Percentiles rank a stretch among this genome's conserved stretches.
Evolutionary conservation across 345 rosid species (phyloP).

Genomic region (Citrus sp.): DNA sequence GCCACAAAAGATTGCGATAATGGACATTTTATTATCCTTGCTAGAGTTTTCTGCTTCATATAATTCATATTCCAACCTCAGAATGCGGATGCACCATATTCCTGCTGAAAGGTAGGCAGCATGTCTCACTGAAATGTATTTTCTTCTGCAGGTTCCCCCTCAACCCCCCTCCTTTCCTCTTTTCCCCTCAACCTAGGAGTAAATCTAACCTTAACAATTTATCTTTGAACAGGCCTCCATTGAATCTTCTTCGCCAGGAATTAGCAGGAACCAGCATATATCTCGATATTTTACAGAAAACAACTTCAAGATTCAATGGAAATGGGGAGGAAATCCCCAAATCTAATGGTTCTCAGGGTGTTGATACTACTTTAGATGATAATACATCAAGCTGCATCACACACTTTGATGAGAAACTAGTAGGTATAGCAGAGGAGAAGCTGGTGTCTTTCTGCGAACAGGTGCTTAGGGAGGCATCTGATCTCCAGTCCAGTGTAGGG

Average conservation of each 20-base stretch:
- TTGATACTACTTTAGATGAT: slow-evolving; percentile 24
- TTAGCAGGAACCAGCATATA: slow-evolving; percentile 78
- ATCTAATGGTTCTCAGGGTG: slow-evolving; percentile 27
- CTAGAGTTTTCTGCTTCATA: slow-evolving; percentile 90
- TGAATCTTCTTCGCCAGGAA: slow-evolving; percentile 94
- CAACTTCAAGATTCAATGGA: slow-evolving; percentile 45
- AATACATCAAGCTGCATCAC: slow-evolving; percentile 17
- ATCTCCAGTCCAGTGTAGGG: slow-evolving; percentile 67
- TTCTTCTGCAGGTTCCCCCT: background rate
- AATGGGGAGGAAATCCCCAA: slow-evolving; percentile 28
- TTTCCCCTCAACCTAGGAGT: background rate
- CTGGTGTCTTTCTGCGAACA: slow-evolving; percentile 86
- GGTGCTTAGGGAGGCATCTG: slow-evolving; percentile 82
- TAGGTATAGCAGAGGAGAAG: slow-evolving; percentile 77
- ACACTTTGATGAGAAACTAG: slow-evolving; percentile 41
- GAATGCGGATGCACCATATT: slow-evolving; percentile 72
- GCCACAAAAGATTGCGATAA: slow-evolving; percentile 70
- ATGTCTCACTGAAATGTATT: background rate
- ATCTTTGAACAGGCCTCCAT: slow-evolving; percentile 70
- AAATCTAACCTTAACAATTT: slow-evolving; percentile 4
- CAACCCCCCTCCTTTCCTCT: background rate
- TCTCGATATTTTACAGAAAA: slow-evolving; percentile 83
- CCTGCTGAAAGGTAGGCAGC: slow-evolving; percentile 69
- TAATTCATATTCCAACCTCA: slow-evolving; percentile 83
- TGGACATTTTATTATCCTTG: slow-evolving; percentile 82